phyloP scores from a whole-genome alignment of 371 early-diverging fungal genomes.

The Rhizopus delemar region DNA sequence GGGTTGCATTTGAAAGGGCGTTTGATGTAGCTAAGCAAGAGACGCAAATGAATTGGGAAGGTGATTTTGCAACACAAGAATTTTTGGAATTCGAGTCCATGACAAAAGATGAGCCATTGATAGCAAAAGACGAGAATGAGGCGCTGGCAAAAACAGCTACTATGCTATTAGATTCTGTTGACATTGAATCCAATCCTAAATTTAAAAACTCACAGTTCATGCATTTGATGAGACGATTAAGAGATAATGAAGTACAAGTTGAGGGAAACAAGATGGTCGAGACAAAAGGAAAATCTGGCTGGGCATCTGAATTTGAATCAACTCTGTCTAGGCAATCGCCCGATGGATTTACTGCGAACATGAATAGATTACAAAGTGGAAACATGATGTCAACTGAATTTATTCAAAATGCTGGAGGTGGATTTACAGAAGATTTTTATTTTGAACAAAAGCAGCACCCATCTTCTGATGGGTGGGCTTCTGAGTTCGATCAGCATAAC shows the following conservation, averaged over 20 bases:
- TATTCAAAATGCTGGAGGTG: slow-evolving; percentile 39
- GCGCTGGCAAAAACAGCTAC: slow-evolving; percentile 85
- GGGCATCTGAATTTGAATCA: slow-evolving; percentile 46
- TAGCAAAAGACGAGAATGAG: slow-evolving; percentile 49
- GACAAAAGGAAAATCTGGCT: slow-evolving; percentile 29
- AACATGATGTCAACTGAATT: slow-evolving; percentile 29
- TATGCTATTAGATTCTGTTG: slow-evolving; percentile 76
- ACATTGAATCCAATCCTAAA: slow-evolving; percentile 79
- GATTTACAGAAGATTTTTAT: slow-evolving; percentile 52
- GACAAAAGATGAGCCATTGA: slow-evolving; percentile 21
- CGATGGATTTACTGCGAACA: slow-evolving; percentile 43
- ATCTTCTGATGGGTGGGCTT: slow-evolving; percentile 45
- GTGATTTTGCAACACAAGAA: slow-evolving; percentile 56
- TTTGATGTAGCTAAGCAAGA: slow-evolving; percentile 64
- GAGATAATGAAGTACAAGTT: slow-evolving; percentile 83
- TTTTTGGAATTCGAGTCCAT: slow-evolving; percentile 60
- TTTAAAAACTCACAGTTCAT: slow-evolving; percentile 90
- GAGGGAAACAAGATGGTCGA: slow-evolving; percentile 84
- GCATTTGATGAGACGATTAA: slow-evolving; percentile 84
- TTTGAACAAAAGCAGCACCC: slow-evolving; percentile 15
- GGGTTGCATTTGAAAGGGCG: slow-evolving; percentile 68
- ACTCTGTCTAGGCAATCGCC: slow-evolving; percentile 56
- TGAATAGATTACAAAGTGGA: slow-evolving; percentile 9
- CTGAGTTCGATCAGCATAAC: slow-evolving; percentile 48
- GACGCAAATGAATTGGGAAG: slow-evolving; percentile 46